phyloP scores from a whole-genome alignment of 2,329 filamentous ascomycete species.

The Neophaeococcomyces mojaviensis region DNA sequence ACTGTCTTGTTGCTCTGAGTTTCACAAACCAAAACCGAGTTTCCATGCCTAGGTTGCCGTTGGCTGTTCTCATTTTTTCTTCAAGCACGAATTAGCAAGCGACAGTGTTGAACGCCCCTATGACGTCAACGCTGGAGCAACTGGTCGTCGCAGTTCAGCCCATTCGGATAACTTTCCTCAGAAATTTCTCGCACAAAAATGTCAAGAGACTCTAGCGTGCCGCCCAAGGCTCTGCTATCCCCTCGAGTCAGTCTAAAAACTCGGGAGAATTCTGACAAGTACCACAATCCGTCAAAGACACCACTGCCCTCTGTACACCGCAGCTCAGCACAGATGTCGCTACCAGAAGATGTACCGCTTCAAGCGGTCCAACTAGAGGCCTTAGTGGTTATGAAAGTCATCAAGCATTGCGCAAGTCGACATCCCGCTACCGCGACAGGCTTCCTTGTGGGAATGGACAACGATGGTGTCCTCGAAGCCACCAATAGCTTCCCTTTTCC shows the following conservation, averaged over 20 bases:
- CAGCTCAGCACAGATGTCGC: slow-evolving; percentile 3
- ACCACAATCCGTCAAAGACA: background rate
- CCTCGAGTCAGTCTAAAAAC: background rate
- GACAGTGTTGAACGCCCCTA: too few species aligned
- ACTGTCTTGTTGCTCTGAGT: too few species aligned
- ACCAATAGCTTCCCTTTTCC: slow-evolving; percentile 96
- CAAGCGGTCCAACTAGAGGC: slow-evolving; percentile 90
- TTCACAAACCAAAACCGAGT: too few species aligned
- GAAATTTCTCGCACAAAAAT: background rate
- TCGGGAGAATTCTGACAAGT: background rate
- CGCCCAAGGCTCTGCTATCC: background rate
- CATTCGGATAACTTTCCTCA: background rate
- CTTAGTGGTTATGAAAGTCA: slow-evolving; percentile 94
- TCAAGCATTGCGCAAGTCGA: slow-evolving; percentile 81
- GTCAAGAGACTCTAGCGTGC: background rate
- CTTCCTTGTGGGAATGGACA: slow-evolving; percentile 88
- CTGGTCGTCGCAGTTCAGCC: too few species aligned
- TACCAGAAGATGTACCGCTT: slow-evolving; percentile 57
- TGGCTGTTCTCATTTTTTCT: too few species aligned
- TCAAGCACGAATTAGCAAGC: too few species aligned
- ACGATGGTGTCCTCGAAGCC: slow-evolving; percentile 70
- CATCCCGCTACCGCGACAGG: slow-evolving; percentile 89
- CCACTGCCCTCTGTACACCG: background rate
- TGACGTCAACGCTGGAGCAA: too few species aligned
- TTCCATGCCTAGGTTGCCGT: too few species aligned